Conservation (phyloP, 1,284 basidiomycete genomes). For the Microbotryum violaceum region DNA sequence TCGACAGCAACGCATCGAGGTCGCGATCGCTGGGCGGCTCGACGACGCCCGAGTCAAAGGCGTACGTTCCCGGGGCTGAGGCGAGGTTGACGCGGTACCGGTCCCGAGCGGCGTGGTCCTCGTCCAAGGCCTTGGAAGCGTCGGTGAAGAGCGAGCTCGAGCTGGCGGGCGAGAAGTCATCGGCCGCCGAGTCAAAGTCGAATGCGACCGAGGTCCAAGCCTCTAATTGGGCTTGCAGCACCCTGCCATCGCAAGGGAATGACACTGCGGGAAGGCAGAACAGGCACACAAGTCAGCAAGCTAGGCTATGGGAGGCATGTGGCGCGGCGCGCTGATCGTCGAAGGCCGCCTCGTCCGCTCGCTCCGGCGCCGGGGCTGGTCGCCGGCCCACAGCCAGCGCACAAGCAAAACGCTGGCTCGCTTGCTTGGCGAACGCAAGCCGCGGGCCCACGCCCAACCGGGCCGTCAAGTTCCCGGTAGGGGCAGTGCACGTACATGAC, state of each 20-base stretch:
- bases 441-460: no score
- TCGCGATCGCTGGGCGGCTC: slow-evolving; percentile 1
- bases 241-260: slow-evolving; percentile 38
- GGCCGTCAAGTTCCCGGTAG: no score
- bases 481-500: no score
- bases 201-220: slow-evolving; percentile 75
- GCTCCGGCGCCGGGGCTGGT: no score
- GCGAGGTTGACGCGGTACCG: neutral
- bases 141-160: slow-evolving; percentile 18
- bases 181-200: slow-evolving; percentile 58
- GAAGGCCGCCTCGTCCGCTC: no score
- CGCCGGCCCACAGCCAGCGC: no score
- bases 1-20: slow-evolving; percentile 2
- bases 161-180: slow-evolving; percentile 12
- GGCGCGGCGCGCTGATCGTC: no score
- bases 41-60: neutral
- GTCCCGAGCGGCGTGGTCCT: no score
- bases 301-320: neutral
- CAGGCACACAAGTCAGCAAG: neutral
- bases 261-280: slow-evolving; percentile 12
- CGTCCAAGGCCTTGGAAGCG: no score
- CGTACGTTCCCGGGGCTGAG: neutral
- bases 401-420: no score
- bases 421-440: no score
- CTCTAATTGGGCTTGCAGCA: slow-evolving; percentile 67